Conservation (phyloP, 2,329 filamentous ascomycete genomes). For the Beauveria medogensis region DNA sequence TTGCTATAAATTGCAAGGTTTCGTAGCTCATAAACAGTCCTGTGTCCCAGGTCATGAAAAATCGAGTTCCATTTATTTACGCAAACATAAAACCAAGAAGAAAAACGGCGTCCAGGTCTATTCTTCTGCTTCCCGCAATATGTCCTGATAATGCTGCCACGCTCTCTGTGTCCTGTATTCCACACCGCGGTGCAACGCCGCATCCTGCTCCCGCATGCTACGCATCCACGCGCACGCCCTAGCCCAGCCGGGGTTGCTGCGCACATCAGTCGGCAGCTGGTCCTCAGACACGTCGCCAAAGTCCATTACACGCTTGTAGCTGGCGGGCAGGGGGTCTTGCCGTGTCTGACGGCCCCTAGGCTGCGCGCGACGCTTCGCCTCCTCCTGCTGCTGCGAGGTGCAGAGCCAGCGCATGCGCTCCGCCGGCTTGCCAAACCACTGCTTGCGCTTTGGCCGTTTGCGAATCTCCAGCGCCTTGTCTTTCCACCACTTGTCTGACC, state of each 20-base stretch:
- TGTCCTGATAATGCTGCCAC: neutral
- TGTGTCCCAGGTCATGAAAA: too few species aligned
- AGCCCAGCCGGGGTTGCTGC: constrained; percentile 37
- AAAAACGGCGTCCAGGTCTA: neutral
- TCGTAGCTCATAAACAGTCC: neutral
- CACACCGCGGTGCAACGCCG: neutral
- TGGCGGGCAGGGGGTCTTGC: constrained; percentile 23
- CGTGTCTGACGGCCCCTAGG: neutral
- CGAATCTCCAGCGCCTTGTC: constrained; percentile 43
- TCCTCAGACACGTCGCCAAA: constrained; percentile 30
- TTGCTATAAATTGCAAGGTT: neutral
- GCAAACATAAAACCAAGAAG: too few species aligned
- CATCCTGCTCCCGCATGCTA: constrained; percentile 13
- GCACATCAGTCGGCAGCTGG: constrained; percentile 37
- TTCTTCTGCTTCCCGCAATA: neutral
- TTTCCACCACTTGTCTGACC: constrained; percentile 36
- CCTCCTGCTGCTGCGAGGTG: constrained; percentile 15
- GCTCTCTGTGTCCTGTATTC: neutral
- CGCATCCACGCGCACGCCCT: constrained; percentile 31
- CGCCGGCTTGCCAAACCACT: constrained; percentile 39
- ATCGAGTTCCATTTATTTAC: too few species aligned
- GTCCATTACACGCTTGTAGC: constrained; percentile 22
- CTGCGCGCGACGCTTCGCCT: constrained; percentile 10
- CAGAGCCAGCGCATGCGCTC: constrained; percentile 28
- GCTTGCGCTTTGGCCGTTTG: constrained; percentile 40